Evolutionary conservation across 164 flowering plant species (phyloP), one percentile per base, ranked within the genome.

Genomic region (Macadamia tetraphylla): DNA sequence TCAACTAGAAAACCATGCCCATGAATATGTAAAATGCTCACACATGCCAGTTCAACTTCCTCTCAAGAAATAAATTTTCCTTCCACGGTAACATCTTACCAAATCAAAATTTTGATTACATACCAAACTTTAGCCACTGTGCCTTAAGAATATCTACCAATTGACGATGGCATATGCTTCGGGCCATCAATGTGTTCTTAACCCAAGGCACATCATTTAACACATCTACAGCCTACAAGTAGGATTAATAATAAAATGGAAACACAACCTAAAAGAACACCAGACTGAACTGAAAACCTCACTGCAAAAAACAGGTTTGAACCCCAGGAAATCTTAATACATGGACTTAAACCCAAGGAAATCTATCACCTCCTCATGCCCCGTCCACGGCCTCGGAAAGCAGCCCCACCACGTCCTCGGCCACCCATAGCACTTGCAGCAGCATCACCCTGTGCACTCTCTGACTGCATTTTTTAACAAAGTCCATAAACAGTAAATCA

Each of bases 391-490:
- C 98, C 95, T 64, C 92, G 85, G 68, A 82, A 79, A 59, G 66
- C 87, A 59, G 71, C 85, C 9, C 87, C 85, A 70, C 94, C 95
- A 67, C 89, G 88, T 0, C 99, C 94, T 74, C 99, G 78, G 9
- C 97, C 87, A 58, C 87, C 97, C 99, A 94, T 92, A 43, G 89
- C 98, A 77, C 91, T 53, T n/a, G 91, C 92, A 66, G 96, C 99
- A 70, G 99, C 99, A 9, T 94, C 99, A 67, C 99, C 98, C 69
- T 94, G 99, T 7, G 99, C 99, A 71, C 96, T 92, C 85, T 94
- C 99, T 0, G 99, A 94, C 99, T 94, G 91, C 84, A 80, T n/a
- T 15, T 23, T 46, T 12, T 1, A 51, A 6, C 53, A 23, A 32
- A 29, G 29, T 66, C 10, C 68, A 60, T 31, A 6, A 73, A 46